A percentile compares a stretch with the other conserved stretches of the same genome.
Evolutionary conservation across 768 basidiomycete species (phyloP).

Genomic region (Naematelia encephala): DNA sequence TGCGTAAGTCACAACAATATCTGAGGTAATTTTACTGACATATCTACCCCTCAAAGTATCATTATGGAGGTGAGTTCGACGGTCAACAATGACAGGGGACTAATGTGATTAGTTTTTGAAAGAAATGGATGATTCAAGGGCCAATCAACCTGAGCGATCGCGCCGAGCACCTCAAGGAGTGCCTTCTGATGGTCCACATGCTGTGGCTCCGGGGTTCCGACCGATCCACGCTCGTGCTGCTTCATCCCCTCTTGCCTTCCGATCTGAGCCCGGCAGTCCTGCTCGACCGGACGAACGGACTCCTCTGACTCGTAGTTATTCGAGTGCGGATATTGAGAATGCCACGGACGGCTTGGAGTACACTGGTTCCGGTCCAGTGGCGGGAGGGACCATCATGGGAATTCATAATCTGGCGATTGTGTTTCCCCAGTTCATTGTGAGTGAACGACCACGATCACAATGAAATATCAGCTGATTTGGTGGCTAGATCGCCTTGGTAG

Average conservation of each 20-base stretch:
- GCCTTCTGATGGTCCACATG: conserved; percentile 22
- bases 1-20: conserved; percentile 53
- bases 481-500: conserved; percentile 74
- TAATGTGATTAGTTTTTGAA: conserved; percentile 61
- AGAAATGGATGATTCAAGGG: conserved; percentile 58
- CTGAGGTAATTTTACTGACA: neutral
- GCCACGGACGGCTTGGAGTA: conserved; percentile 47
- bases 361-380: conserved; percentile 54
- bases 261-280: conserved; percentile 30
- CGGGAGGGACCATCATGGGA: conserved; percentile 87
- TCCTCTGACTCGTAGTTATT: conserved; percentile 50
- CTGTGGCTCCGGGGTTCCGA: conserved; percentile 53
- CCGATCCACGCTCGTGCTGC: conserved; percentile 48
- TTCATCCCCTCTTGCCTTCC: conserved; percentile 42
- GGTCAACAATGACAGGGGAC: neutral
- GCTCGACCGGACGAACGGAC: conserved; percentile 43
- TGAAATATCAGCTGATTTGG: neutral
- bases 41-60: conserved; percentile 54
- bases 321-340: conserved; percentile 48
- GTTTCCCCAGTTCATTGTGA: conserved; percentile 85
- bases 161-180: conserved; percentile 4
- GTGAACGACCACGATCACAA: conserved; percentile 48
- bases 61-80: conserved; percentile 78
- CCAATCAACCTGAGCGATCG: conserved; percentile 17
- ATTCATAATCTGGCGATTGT: conserved; percentile 96